Evolutionary conservation across 768 basidiomycete genomes (phyloP).

Genomic region (Psilocybe cubensis): DNA sequence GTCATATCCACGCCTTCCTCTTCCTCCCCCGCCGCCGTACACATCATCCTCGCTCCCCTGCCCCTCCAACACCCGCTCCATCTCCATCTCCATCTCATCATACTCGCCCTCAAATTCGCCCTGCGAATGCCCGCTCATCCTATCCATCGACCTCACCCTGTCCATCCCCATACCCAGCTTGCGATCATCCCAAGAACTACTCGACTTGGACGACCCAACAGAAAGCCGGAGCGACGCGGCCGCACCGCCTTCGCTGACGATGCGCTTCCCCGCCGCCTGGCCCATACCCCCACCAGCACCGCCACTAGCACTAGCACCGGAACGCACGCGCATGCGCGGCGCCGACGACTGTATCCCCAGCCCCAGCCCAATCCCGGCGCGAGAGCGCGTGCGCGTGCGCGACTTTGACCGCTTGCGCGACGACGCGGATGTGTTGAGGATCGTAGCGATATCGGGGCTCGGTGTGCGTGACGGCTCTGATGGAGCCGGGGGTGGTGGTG

Average conservation of each 20-base stretch:
- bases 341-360: neutral
- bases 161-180: neutral
- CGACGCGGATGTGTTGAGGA: slow-evolving; percentile 6
- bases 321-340: neutral
- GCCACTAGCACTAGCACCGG: too few relatives aligned
- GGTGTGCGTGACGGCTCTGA: slow-evolving; percentile 36
- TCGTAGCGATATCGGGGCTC: slow-evolving; percentile 5
- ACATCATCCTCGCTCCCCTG: slow-evolving; percentile 7
- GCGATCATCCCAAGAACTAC: neutral
- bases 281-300: too few relatives aligned
- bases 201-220: neutral
- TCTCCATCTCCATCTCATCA: slow-evolving; percentile 17
- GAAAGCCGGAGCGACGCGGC: neutral
- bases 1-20: slow-evolving; percentile 20
- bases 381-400: neutral
- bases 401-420: neutral
- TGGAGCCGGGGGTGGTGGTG: slow-evolving; percentile 42
- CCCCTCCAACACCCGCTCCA: slow-evolving; percentile 22
- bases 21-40: neutral
- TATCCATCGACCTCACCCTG: slow-evolving; percentile 1
- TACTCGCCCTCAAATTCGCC: slow-evolving; percentile 10
- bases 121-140: neutral
- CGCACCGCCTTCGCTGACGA: neutral
- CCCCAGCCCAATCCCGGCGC: neutral
- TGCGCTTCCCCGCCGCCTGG: neutral